Evolutionary conservation across 1,284 basidiomycete species (phyloP), one percentile per base, ranked within the genome.

Genomic region (Fomitopsis pinicola): DNA sequence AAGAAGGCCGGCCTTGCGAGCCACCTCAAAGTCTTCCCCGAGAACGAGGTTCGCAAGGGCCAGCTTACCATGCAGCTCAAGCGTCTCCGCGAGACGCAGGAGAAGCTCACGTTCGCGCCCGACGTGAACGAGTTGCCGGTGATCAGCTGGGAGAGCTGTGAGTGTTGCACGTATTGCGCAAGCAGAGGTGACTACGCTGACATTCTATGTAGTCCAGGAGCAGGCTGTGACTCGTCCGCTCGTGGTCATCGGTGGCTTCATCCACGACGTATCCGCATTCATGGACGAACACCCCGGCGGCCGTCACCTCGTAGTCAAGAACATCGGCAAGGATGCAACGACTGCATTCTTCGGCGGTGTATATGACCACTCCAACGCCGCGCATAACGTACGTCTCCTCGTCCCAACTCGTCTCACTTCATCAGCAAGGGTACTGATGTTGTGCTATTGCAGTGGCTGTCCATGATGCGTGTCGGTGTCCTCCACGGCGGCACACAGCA

Each of bases 301-400:
- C 17, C 80, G 81, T 9, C 85, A 88, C 69, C 74, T 89, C 17
- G 78, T 92, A 67, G 82, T 82, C 67, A 84, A 85, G 70, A 82
- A 83, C 67, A 84, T 91, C 66, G 89, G 89, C 62, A 86, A 83
- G 69, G 94, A 97, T 69, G 94, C 91, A 2, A 94, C 94, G 0
- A 91, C 92, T 0, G 94, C 94, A 2, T 97, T 97, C 83, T 95
- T 95, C 71, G 95, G 95, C 62, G 95, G 94, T 68, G 91, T 95
- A 1, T 95, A 96, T 72, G 93, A 96, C 66, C 94, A 97, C 73
- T 95, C 92, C 30, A 95, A 96, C 71, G 94, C 93, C 46, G 94
- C 94, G 3, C 91, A 94, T 76, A 92, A 92, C 68, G 88, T 90
- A 71, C 54, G 87, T 73, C 60, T 33, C 28, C 38, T 15, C 14